Conservation (phyloP, 2,329 filamentous ascomycete species). For the Pestalotiopsis sp. region DNA sequence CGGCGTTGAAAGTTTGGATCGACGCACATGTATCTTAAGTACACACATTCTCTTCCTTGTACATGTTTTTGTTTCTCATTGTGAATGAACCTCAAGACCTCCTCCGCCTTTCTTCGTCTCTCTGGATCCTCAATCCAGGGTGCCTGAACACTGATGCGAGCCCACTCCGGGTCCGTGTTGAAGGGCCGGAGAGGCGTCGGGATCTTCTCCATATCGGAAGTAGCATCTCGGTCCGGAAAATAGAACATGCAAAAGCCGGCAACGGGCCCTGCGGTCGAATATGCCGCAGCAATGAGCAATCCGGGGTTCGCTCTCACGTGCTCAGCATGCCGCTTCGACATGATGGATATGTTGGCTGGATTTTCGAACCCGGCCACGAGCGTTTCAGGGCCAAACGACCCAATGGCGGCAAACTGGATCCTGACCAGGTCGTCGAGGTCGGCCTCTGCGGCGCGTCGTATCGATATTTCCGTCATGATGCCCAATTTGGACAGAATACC, state of each 20-base stretch:
- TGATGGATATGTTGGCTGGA: slow-evolving; percentile 2
- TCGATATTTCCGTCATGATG: not conserved
- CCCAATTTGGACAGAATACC: not conserved
- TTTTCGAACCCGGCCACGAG: not conserved
- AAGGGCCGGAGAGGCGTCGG: not conserved
- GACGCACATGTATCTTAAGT: slow-evolving; percentile 10
- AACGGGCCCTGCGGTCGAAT: not conserved
- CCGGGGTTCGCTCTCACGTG: slow-evolving; percentile 6
- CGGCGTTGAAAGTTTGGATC: slow-evolving; percentile 4
- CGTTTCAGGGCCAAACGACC: not conserved
- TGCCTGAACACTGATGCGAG: not conserved
- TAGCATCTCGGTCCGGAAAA: not conserved
- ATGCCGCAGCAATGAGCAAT: not conserved
- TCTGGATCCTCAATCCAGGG: not conserved
- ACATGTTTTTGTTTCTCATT: slow-evolving; percentile 1
- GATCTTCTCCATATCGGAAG: not conserved
- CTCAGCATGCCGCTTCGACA: not conserved
- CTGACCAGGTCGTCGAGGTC: slow-evolving; percentile 5
- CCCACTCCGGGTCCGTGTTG: not conserved
- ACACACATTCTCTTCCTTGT: not conserved
- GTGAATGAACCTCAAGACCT: not conserved
- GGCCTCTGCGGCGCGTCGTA: not conserved
- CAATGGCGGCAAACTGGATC: slow-evolving; percentile 9
- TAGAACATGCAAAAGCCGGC: slow-evolving; percentile 11
- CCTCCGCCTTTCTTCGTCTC: not conserved